phyloP scores from a whole-genome alignment of 148 eudicot species.

The Nyssa sinensis region DNA sequence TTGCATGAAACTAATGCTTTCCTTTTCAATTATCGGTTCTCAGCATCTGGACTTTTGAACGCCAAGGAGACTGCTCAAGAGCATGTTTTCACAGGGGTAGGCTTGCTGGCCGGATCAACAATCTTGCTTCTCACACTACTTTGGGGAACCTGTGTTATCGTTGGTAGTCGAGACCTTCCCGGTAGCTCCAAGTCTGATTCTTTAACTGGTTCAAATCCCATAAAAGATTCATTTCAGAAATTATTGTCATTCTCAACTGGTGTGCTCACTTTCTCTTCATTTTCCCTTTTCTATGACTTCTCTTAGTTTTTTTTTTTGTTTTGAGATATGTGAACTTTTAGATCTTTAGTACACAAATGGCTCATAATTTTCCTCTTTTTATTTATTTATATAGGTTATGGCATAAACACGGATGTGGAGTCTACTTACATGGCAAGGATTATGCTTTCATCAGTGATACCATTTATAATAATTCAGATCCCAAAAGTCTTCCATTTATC shows the following conservation, averaged over 20 bases:
- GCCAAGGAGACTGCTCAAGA: slow-evolving; percentile 27
- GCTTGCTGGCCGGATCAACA: slow-evolving; percentile 29
- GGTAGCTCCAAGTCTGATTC: not conserved
- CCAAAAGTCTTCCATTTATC: slow-evolving; percentile 19
- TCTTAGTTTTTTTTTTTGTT: not conserved
- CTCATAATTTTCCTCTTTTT: not conserved
- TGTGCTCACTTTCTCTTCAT: slow-evolving; percentile 1
- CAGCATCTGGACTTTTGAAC: slow-evolving; percentile 30
- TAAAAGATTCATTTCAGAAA: slow-evolving; percentile 3
- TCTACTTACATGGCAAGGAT: slow-evolving; percentile 33
- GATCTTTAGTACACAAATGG: not conserved
- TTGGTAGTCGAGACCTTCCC: slow-evolving; percentile 14
- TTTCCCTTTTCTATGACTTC: not conserved
- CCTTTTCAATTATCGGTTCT: not conserved
- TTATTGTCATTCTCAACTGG: slow-evolving; percentile 1
- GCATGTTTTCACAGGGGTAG: slow-evolving; percentile 21
- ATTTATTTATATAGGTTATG: slow-evolving; percentile 23
- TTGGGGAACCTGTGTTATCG: slow-evolving; percentile 30
- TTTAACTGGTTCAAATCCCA: slow-evolving; percentile 1
- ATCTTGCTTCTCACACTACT: slow-evolving; percentile 26
- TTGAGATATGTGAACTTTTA: not conserved
- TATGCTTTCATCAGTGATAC: slow-evolving; percentile 40
- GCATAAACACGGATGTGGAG: slow-evolving; percentile 27
- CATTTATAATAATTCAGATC: slow-evolving; percentile 29
- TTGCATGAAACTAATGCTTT: not conserved